These are phyloP conservation scores for Coemansia sp. DNA, from an alignment of 192 early-diverging fungal genomes.

Conservation along the genomic window DNA sequence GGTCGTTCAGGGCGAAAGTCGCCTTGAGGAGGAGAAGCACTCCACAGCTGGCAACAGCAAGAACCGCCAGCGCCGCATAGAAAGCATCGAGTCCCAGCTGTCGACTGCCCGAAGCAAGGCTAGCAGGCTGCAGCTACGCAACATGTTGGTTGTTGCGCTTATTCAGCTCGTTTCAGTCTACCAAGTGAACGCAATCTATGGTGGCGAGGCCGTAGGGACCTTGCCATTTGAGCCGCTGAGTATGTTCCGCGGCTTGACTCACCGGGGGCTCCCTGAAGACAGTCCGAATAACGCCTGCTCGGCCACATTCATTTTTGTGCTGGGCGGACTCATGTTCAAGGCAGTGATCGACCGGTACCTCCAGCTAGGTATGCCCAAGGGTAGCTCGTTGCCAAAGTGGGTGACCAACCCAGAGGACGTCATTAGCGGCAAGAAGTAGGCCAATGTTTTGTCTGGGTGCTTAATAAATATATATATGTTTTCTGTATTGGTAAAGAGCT, in stretches of 20 bases:
- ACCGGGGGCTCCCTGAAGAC: constrained; percentile 48
- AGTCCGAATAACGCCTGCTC: constrained; percentile 43
- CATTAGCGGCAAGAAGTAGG: constrained; percentile 27
- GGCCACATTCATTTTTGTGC: constrained; percentile 56
- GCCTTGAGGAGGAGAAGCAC: constrained; percentile 42
- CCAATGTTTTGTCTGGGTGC: not conserved
- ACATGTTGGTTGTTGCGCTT: constrained; percentile 41
- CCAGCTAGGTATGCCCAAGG: constrained; percentile 55
- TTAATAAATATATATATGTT: not conserved
- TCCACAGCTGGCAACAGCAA: constrained; percentile 24
- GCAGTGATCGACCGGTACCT: constrained; percentile 43
- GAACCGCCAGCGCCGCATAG: constrained; percentile 52
- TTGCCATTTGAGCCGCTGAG: constrained; percentile 49
- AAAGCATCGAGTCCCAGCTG: constrained; percentile 46
- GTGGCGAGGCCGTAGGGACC: constrained; percentile 31
- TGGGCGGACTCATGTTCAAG: constrained; percentile 50
- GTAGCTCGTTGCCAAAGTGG: constrained; percentile 50
- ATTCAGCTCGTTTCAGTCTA: constrained; percentile 49
- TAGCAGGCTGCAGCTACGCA: constrained; percentile 44
- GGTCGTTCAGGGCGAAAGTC: constrained; percentile 37
- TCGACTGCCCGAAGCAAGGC: constrained; percentile 46
- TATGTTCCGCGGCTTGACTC: constrained; percentile 48
- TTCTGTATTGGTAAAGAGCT: not conserved
- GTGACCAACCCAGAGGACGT: constrained; percentile 49
- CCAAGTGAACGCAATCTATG: constrained; percentile 26